Evolutionary conservation across 495 filamentous ascomycete genomes (phyloP), one percentile per base, ranked within the genome.

Genomic region (Sphaerosporella brunnea): DNA sequence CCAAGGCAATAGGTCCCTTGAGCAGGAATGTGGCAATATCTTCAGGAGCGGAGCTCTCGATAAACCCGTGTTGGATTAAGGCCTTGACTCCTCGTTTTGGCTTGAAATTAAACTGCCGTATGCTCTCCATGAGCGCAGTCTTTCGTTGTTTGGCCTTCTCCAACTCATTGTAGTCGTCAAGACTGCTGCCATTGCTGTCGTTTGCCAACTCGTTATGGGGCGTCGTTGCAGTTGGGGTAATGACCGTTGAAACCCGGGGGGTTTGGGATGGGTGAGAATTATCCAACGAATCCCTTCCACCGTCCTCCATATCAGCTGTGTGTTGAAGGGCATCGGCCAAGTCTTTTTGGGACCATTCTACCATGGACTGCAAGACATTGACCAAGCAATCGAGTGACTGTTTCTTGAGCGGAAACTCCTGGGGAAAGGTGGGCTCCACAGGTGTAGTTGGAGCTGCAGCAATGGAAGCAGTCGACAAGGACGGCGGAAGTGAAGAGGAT

Each of bases 71-170:
- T 45, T 79, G 69, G 23, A 95, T 55, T 8, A 96, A 66, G 2
- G 77, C 62, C 62, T 93, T 94, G 59, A 99, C 75, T 9, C 90
- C 90, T 26, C 82, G 77, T 61, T 96, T 99, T 2, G 92, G 84
- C 60, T 99, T 99, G 71, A 84, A 96, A 60, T 99, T 99, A 69
- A 99, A 99, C 48, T 84, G 82, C 34, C 79, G 79, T 52, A 94
- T 79, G 0, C 80, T 84, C 53, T 92, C 87, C 34, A 75, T 79
- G 48, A 94, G 67, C 2, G 88, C 88, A 23, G 84, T 96, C 66
- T 99, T 99, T 35, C 79, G 72, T 50, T 84, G 82, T 67, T 95
- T 96, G 43, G 82, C 84, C 61, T 79, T 92, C 58, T 95, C 90
- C 24, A 99, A 70, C 58, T 96, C 77, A 36, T 72, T 81, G 1